phyloP scores from a whole-genome alignment of 352 stramenopile species.

The Phytophthora europaea region DNA sequence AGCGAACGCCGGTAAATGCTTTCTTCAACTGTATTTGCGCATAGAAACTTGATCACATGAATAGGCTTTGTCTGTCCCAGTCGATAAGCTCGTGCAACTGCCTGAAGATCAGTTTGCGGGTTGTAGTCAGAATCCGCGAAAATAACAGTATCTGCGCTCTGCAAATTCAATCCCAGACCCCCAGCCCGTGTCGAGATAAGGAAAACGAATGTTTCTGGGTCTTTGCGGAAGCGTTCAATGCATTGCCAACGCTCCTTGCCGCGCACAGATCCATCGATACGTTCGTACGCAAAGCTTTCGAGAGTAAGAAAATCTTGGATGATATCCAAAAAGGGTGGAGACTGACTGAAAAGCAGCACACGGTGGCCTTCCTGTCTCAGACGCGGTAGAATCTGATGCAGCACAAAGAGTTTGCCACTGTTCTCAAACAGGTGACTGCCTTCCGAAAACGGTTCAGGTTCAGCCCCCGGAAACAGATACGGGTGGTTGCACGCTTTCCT shows the following conservation, averaged over 20 bases:
- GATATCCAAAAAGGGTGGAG: slow-evolving; percentile 79
- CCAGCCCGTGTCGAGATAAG: slow-evolving; percentile 81
- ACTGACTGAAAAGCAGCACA: slow-evolving; percentile 87
- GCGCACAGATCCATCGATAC: slow-evolving; percentile 79
- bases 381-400: slow-evolving; percentile 86
- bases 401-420: slow-evolving; percentile 86
- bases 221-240: slow-evolving; percentile 87
- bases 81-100: slow-evolving; percentile 74
- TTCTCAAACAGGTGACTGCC: slow-evolving; percentile 78
- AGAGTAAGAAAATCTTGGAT: slow-evolving; percentile 86
- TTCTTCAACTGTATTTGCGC: slow-evolving; percentile 81
- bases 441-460: slow-evolving; percentile 81
- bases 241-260: slow-evolving; percentile 84
- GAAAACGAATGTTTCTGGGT: slow-evolving; percentile 91
- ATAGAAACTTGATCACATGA: slow-evolving; percentile 84
- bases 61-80: slow-evolving; percentile 83
- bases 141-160: slow-evolving; percentile 87
- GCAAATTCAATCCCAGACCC: slow-evolving; percentile 76
- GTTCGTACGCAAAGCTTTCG: slow-evolving; percentile 81
- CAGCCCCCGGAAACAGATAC: slow-evolving; percentile 94
- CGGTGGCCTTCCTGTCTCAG: slow-evolving; percentile 87
- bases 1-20: slow-evolving; percentile 80
- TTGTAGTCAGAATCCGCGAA: slow-evolving; percentile 88
- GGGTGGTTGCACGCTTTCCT: slow-evolving; percentile 85
- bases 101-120: slow-evolving; percentile 76